Evolutionary conservation across 257 asterid species (phyloP), one percentile per base, ranked within the genome.

Genomic region (Solanum medicagineum): DNA sequence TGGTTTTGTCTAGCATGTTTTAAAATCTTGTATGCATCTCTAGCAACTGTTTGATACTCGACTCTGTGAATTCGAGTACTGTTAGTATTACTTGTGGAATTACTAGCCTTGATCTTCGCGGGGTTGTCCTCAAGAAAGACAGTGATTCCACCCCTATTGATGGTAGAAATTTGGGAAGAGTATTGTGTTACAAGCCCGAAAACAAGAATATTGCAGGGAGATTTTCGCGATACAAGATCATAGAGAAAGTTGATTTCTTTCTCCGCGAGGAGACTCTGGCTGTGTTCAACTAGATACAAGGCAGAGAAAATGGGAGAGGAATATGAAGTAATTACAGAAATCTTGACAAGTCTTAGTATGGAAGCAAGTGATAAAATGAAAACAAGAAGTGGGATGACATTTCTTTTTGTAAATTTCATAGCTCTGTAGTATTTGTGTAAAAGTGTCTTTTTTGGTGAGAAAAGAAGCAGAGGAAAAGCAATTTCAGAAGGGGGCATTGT

Each of bases 151-250:
- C 91, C 92, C 11, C 84, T 81, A 66, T 95, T 95, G 32, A 89
- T 44, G 42, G 90, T 86, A 54, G 93, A 89, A 85, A 95, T 45
- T 63, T 42, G 85, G 42, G 75, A 54, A 44, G 90, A 86, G 56
- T 92, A 93, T 29, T 88, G 92, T 10, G 85, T 9, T 75, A 87
- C 90, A 59, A 84, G 87, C 63, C 99, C 99, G 10, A 95, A 95
- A 74, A 95, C 88, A 22, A 95, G 96, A 15, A 94, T 88, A 62
- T 93, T 95, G 89, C 94, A 92, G 6, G 99, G 98, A 59, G 88
- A 89, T 88, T 83, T 90, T 17, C 13, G 57, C 11, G 97, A 86
- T 85, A 95, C 81, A 84, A 95, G 85, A 65, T 90, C 83, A 17
- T 51, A 19, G 45, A 94, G 90, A 86, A 93, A 95, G 12, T 68